These are phyloP conservation scores for Xylaria cubensis DNA, from an alignment of 495 filamentous ascomycete genomes.

Conservation along the genomic window DNA sequence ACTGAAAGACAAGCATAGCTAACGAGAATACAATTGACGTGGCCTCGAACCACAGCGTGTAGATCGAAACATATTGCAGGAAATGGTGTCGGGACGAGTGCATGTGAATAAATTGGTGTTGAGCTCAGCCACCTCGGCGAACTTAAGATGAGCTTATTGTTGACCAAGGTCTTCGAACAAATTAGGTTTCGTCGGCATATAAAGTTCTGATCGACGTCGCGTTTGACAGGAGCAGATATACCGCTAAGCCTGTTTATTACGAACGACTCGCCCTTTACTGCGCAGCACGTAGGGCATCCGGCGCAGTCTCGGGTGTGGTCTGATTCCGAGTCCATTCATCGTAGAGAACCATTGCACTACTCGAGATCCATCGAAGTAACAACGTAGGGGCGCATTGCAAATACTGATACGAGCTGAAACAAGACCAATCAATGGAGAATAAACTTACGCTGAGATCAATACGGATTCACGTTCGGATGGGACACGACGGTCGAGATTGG, in stretches of 20 bases:
- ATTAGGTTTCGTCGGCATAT: not conserved
- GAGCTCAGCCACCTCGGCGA: not conserved
- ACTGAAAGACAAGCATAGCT: not conserved
- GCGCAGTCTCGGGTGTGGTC: not conserved
- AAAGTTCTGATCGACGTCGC: not conserved
- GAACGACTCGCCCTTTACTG: not conserved
- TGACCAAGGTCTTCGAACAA: not conserved
- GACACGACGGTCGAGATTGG: not conserved
- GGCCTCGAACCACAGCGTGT: not conserved
- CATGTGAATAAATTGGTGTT: not conserved
- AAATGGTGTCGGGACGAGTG: not conserved
- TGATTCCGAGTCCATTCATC: not conserved
- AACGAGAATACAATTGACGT: not conserved
- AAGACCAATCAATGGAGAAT: not conserved
- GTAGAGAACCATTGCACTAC: not conserved
- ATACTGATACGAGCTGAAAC: not conserved
- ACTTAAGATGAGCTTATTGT: not conserved
- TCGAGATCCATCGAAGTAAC: not conserved
- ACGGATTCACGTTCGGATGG: not conserved
- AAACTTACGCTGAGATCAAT: not conserved
- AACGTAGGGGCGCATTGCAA: not conserved
- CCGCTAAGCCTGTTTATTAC: not conserved
- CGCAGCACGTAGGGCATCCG: not conserved
- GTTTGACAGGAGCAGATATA: not conserved
- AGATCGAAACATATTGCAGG: not conserved